A percentile compares a stretch with the other conserved stretches of the same genome.
phyloP scores from a whole-genome alignment of 1,284 basidiomycete species.

The Exsudoporus floridanus region DNA sequence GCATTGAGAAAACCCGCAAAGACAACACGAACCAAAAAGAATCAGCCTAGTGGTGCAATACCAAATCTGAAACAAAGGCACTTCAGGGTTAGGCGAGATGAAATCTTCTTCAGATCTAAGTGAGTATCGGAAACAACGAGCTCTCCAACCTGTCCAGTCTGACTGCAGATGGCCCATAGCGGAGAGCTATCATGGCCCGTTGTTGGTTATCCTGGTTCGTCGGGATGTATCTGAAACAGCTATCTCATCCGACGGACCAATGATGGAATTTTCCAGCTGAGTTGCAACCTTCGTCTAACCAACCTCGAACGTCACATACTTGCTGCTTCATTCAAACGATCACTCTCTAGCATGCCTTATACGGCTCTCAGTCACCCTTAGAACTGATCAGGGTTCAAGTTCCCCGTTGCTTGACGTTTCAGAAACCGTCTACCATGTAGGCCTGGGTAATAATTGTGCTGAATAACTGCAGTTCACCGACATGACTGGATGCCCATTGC shows the following conservation, averaged over 20 bases:
- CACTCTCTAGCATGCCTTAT: neutral
- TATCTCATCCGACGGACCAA: neutral
- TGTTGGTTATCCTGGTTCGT: neutral
- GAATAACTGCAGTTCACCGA: neutral
- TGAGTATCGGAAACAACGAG: neutral
- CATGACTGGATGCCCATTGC: neutral
- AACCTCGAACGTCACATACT: neutral
- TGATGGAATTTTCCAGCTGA: neutral
- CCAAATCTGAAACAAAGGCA: constrained; percentile 8
- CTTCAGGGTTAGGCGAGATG: neutral
- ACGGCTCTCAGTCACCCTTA: neutral
- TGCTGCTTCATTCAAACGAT: neutral
- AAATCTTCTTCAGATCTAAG: neutral
- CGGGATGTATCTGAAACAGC: neutral
- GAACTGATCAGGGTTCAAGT: neutral
- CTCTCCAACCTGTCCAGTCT: neutral
- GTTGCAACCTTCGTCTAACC: neutral
- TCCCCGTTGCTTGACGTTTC: neutral
- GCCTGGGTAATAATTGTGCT: neutral
- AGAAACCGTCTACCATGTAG: neutral
- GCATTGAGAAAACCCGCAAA: neutral
- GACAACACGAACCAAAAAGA: constrained; percentile 19
- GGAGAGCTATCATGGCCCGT: neutral
- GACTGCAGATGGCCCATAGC: neutral
- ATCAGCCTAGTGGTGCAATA: neutral